Conservation (phyloP, 108 stramenopile species). For the Fragilaria radians region DNA sequence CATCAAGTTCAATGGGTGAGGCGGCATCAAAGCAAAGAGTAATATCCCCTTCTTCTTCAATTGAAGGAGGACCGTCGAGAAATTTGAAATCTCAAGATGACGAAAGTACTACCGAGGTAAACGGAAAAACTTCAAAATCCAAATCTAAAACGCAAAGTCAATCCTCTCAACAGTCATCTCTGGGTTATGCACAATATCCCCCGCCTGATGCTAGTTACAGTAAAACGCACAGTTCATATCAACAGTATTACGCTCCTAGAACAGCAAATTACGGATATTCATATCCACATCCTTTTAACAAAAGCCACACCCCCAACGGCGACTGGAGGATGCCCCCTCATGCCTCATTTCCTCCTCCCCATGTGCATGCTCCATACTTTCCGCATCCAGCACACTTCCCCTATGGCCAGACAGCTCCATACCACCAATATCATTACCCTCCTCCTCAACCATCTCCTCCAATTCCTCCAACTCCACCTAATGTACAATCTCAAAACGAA, state of each 20-base stretch:
- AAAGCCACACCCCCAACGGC: neutral
- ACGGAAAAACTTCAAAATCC: neutral
- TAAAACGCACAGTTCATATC: neutral
- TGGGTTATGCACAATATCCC: neutral
- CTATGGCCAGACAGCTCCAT: neutral
- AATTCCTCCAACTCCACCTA: neutral
- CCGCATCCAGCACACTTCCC: neutral
- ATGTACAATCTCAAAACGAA: too few species aligned
- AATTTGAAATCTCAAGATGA: conserved; percentile 1
- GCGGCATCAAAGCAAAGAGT: neutral
- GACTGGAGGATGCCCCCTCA: neutral
- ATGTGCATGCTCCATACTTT: neutral
- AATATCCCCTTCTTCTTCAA: neutral
- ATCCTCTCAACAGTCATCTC: neutral
- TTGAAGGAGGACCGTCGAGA: neutral
- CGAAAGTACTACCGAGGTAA: neutral
- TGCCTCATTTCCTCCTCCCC: neutral
- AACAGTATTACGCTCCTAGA: neutral
- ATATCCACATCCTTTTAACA: neutral
- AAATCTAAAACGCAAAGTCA: neutral
- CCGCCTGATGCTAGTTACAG: neutral
- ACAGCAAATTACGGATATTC: neutral
- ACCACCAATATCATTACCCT: neutral
- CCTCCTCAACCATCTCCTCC: neutral
- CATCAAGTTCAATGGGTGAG: neutral